These are phyloP conservation scores for Exophiala oligosperma DNA, from an alignment of 2,329 filamentous ascomycete species.

Conservation along the genomic window DNA sequence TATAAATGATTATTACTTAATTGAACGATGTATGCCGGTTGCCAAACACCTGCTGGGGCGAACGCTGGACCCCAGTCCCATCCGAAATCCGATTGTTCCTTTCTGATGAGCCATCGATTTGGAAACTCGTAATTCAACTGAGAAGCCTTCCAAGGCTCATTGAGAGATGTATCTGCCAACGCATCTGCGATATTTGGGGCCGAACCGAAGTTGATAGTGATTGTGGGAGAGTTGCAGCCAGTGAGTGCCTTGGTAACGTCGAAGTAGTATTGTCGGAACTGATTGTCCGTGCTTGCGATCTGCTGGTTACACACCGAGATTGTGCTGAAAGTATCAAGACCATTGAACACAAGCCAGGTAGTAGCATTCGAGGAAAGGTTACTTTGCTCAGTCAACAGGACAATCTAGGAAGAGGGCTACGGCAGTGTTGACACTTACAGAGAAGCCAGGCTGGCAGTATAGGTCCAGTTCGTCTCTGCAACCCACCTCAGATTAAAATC, in stretches of 20 bases:
- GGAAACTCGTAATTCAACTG: neutral
- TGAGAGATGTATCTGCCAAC: conserved; percentile 47
- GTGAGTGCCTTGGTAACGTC: conserved; percentile 60
- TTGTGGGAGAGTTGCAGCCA: conserved; percentile 45
- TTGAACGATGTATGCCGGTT: conserved; percentile 60
- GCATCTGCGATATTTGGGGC: conserved; percentile 39
- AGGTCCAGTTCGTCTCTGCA: conserved; percentile 69
- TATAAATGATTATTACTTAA: conserved; percentile 42
- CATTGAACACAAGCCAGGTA: conserved; percentile 69
- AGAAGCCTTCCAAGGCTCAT: conserved; percentile 36
- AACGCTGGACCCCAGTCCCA: conserved; percentile 71
- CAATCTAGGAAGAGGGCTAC: too few relatives aligned
- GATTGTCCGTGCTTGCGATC: conserved; percentile 72
- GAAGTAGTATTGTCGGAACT: conserved; percentile 73
- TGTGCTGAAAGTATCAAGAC: conserved; percentile 75
- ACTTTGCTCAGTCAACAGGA: neutral
- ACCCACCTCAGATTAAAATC: conserved; percentile 73
- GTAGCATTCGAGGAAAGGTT: conserved; percentile 44
- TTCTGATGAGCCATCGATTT: conserved; percentile 46
- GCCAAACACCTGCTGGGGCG: conserved; percentile 66
- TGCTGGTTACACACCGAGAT: conserved; percentile 66
- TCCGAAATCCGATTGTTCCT: conserved; percentile 69
- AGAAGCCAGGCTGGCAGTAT: conserved; percentile 36
- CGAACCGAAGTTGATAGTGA: conserved; percentile 50
- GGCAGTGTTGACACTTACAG: conserved; percentile 39